Conservation (phyloP, 2,329 filamentous ascomycete species). For the Trichoderma arundinaceum region DNA sequence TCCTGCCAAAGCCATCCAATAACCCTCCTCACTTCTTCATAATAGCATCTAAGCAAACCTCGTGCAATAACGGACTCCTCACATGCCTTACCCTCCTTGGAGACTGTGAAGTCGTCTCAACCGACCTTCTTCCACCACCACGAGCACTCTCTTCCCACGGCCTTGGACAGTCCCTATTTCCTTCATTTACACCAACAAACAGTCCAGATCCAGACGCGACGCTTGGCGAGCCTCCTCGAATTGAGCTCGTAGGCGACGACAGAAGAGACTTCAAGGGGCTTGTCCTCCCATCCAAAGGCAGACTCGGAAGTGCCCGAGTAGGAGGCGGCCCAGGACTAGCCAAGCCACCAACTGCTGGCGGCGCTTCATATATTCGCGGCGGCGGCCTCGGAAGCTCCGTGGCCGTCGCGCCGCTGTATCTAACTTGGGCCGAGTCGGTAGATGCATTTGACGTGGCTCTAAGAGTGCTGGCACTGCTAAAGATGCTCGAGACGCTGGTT, state of each 20-base stretch:
- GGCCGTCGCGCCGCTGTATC: not conserved
- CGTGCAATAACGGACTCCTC: slow-evolving; percentile 37
- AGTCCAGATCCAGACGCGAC: not conserved
- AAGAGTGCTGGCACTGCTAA: slow-evolving; percentile 9
- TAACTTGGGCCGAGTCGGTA: not conserved
- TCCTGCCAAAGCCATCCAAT: not conserved
- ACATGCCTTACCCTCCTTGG: slow-evolving; percentile 31
- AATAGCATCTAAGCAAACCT: slow-evolving; percentile 34
- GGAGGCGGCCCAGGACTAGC: slow-evolving; percentile 53
- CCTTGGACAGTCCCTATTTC: not conserved
- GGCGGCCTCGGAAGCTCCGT: slow-evolving; percentile 26
- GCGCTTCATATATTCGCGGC: slow-evolving; percentile 26
- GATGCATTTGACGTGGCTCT: not conserved
- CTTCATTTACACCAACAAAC: not conserved
- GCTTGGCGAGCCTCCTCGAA: slow-evolving; percentile 1
- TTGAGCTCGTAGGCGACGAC: not conserved
- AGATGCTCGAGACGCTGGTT: slow-evolving; percentile 16
- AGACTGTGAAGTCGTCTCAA: slow-evolving; percentile 1
- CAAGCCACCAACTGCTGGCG: slow-evolving; percentile 35
- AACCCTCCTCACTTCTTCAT: not conserved
- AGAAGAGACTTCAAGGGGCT: slow-evolving; percentile 33
- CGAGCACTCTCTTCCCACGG: not conserved
- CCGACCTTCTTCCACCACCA: not conserved
- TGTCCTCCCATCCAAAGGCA: slow-evolving; percentile 34
- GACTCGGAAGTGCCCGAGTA: slow-evolving; percentile 49